phyloP scores from a whole-genome alignment of 805 yeast genomes.

The Wickerhamomyces rabaulensis region DNA sequence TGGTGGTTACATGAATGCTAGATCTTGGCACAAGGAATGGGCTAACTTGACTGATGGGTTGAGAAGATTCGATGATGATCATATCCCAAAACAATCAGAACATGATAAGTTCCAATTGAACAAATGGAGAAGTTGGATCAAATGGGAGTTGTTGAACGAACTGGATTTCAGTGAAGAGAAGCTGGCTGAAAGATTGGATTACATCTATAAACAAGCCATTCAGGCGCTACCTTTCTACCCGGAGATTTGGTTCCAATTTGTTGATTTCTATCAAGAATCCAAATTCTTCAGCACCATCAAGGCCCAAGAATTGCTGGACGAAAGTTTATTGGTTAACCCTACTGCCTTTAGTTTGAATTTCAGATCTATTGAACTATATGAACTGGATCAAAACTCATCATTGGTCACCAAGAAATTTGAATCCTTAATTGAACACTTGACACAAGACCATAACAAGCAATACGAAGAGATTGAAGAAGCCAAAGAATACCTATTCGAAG shows the following conservation, averaged over 20 bases:
- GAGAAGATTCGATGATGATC: conserved; percentile 28
- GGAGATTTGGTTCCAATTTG: conserved; percentile 70
- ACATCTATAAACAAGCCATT: conserved; percentile 68
- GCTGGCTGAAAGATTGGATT: conserved; percentile 54
- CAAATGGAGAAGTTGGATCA: conserved; percentile 70
- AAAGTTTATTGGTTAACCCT: conserved; percentile 63
- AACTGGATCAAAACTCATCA: conserved; percentile 46
- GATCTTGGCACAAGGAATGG: conserved; percentile 73
- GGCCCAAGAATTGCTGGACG: conserved; percentile 40
- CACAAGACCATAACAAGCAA: conserved; percentile 29
- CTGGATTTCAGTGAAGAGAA: conserved; percentile 49
- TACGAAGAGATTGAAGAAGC: conserved; percentile 15
- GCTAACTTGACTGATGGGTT: conserved; percentile 49
- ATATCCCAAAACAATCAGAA: conserved; percentile 24
- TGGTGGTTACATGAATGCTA: conserved; percentile 80
- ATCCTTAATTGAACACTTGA: conserved; percentile 42
- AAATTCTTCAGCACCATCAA: conserved; percentile 9
- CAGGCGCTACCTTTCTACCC: conserved; percentile 59
- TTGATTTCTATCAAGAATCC: conserved; percentile 27
- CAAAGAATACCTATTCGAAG: conserved; percentile 14
- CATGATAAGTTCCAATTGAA: conserved; percentile 33
- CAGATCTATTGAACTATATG: conserved; percentile 65
- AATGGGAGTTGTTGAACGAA: conserved; percentile 72
- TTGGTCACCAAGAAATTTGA: conserved; percentile 48
- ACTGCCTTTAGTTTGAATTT: conserved; percentile 61